phyloP scores from a whole-genome alignment of 2,329 filamentous ascomycete genomes.

The Magnaporthiopsis rhizophila region DNA sequence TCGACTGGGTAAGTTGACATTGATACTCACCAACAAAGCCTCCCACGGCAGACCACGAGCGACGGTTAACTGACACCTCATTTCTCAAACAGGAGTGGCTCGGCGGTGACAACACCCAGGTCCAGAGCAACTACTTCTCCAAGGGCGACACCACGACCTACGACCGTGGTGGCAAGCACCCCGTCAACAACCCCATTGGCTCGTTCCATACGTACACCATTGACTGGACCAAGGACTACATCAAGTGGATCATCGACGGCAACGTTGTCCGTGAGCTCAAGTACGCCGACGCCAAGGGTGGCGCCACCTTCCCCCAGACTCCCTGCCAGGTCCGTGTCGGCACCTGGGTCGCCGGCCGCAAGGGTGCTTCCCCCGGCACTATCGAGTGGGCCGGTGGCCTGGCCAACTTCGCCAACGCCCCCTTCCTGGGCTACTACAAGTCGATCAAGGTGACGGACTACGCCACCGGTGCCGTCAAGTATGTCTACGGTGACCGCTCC shows the following conservation, averaged over 20 bases:
- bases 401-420: conserved; percentile 42
- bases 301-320: conserved; percentile 57
- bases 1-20: conserved; percentile 57
- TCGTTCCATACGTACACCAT: conserved; percentile 57
- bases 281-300: conserved; percentile 39
- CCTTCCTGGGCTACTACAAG: conserved; percentile 51
- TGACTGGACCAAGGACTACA: conserved; percentile 53
- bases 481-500: conserved; percentile 41
- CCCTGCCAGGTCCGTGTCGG: conserved; percentile 70
- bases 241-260: conserved; percentile 54
- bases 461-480: conserved; percentile 45
- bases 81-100: conserved; percentile 58
- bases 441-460: conserved; percentile 46
- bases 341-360: conserved; percentile 94
- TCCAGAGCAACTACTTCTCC: conserved; percentile 82
- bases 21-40: background rate
- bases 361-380: conserved; percentile 45
- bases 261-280: conserved; percentile 35
- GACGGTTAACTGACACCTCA: background rate
- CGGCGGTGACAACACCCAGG: conserved; percentile 63
- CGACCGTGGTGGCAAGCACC: conserved; percentile 58
- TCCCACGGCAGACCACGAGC: too few relatives aligned
- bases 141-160: conserved; percentile 65
- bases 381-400: conserved; percentile 60
- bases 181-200: conserved; percentile 44